A percentile compares a stretch with the other conserved stretches of the same genome.
These are phyloP conservation scores for Beauveria medogensis DNA, from an alignment of 2,329 filamentous ascomycete species.

Conservation along the genomic window DNA sequence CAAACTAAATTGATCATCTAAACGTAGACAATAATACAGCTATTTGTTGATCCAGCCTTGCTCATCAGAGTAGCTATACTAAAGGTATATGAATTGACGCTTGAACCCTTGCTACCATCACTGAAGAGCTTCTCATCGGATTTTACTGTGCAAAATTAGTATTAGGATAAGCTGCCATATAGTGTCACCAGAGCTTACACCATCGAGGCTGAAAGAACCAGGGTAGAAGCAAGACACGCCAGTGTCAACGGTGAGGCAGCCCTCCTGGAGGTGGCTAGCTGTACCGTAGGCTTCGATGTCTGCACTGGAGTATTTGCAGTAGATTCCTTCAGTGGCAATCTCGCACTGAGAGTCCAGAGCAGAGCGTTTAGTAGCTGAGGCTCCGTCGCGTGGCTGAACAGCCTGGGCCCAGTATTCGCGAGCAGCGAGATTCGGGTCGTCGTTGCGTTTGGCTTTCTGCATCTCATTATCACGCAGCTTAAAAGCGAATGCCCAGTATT, in stretches of 20 bases:
- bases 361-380: not conserved
- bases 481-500: not conserved
- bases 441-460: not conserved
- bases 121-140: not conserved
- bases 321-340: not conserved
- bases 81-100: not conserved
- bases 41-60: not conserved
- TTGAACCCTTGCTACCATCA: not conserved
- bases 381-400: not conserved
- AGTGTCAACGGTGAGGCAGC: not conserved
- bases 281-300: not conserved
- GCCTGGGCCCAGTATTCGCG: not conserved
- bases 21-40: not conserved
- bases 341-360: not conserved
- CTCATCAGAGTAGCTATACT: not conserved
- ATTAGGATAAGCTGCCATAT: not conserved
- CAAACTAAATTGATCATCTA: not conserved
- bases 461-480: not conserved
- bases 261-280: not conserved
- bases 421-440: not conserved
- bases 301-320: not conserved
- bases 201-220: not conserved
- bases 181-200: not conserved
- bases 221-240: not conserved
- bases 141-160: not conserved